Base-by-base conservation (phyloP, 2,329 filamentous ascomycete genomes). In the Remersonia thermophila region DNA sequence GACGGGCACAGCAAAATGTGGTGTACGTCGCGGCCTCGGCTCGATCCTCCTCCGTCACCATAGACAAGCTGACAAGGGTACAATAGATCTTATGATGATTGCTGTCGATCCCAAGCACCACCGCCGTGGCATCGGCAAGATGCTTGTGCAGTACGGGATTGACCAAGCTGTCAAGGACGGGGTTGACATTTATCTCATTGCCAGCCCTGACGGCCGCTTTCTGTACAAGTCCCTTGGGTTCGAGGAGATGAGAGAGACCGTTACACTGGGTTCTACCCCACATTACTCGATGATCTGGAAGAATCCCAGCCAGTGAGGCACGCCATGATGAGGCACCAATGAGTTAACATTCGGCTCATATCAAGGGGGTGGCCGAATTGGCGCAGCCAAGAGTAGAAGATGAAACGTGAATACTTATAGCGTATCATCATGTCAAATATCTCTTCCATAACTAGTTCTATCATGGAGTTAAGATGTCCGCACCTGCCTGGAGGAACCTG, bases 181-280 rank as follows among this genome's bases (percentile, higher is more conserved):
- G 1, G 42, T 32, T 18, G 42, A 47, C 15, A 44, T 36, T 1
- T 50, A 41, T 23, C 27, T 55, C 9, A 20, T 44, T 5, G 39
- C 48, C 1, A 50, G 46, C 1, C 38, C 45, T 8, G 43, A 40
- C 6, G 51, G 51, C 4, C 33, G 33, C 16, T 36, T 36, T 8
- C 20, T 55, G n/a, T 55, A 55, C 17, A 31, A 35, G 9, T 18
- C 30, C 7, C 9, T 45, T 2, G 52, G 52, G 1, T 53, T 55
- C 25, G 17, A 42, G 16, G 29, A 38, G 10, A 18, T 50, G 2
- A 39, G 43, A 1, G 35, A 43, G 3, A 11, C 14, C 0, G 30
- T 36, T 18, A 14, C 29, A 14, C 4, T 47, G 10, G 30, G 33
- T 6, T 33, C 33, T 1, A 31, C 30, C 2, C 27, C 28, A 4